These are phyloP conservation scores for Mortierella sp. DNA, from an alignment of 371 early-diverging fungal genomes.

Conservation along the genomic window DNA sequence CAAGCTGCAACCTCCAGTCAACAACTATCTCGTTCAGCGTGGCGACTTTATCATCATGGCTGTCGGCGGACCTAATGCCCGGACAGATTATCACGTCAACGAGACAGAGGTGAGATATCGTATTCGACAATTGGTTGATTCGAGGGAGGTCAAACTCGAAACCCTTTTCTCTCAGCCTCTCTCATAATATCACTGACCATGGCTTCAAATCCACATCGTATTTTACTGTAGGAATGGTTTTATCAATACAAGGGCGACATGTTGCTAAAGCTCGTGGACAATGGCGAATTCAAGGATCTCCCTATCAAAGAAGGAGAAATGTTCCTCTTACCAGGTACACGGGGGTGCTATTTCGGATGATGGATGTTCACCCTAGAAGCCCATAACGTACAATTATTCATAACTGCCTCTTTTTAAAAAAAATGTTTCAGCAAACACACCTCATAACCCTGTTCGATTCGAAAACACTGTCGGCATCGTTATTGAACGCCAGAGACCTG, in stretches of 20 bases:
- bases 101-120: conserved; percentile 82
- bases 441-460: conserved; percentile 95
- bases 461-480: conserved; percentile 95
- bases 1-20: conserved; percentile 93
- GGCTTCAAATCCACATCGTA: background rate
- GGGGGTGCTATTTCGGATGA: background rate
- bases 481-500: conserved; percentile 86
- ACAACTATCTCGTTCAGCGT: conserved; percentile 89
- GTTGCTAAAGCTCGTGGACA: conserved; percentile 87
- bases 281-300: conserved; percentile 84
- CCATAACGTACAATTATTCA: background rate
- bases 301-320: conserved; percentile 93
- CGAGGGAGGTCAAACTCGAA: background rate
- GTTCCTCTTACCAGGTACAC: conserved; percentile 91
- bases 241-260: conserved; percentile 94
- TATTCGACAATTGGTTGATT: too few species aligned
- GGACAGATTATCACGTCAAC: conserved; percentile 97
- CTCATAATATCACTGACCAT: background rate
- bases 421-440: conserved; percentile 70
- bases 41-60: conserved; percentile 93
- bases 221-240: conserved; percentile 87
- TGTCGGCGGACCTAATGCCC: conserved; percentile 87
- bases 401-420: background rate
- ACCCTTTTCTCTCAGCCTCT: background rate
- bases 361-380: too few species aligned